Evolutionary conservation across 352 stramenopile genomes (phyloP), one percentile per base, ranked within the genome.

Genomic region (Phytophthora litchii): DNA sequence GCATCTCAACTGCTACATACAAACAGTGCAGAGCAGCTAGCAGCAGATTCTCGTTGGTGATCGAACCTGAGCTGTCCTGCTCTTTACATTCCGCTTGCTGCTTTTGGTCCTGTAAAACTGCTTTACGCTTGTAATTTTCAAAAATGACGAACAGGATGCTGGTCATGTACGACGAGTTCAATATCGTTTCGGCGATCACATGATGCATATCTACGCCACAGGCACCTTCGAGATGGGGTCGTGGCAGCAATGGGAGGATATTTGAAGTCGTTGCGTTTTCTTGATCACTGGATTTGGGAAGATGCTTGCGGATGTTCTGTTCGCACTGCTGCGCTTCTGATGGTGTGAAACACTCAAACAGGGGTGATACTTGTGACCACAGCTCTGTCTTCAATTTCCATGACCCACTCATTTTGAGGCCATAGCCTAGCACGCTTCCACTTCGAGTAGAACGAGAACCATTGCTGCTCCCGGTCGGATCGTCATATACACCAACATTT

Each of bases 311-410:
- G 6, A 89, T 60, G 38, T 94, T 92, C 49, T 92, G 82, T 34
- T 94, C 85, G 25, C 76, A 88, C 27, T 85, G 66, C 41, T 94
- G 82, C 2, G 79, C 65, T 45, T 94, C 85, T 0, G 79, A 84
- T 1, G 80, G 80, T 17, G 79, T 90, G 50, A 91, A 94, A 38
- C 74, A 86, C 59, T 94, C 85, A 54, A 91, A 94, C 9, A 85
- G 54, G 9, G 78, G 77, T 2, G 81, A 89, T 4, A 94, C 64
- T 23, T 67, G 62, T 4, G 49, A 47, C 85, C 85, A 94, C 1
- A 80, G 55, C 13, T 79, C 67, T 2, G 67, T 56, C 34, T 87
- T 80, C 12, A 94, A 52, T 37, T 76, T 78, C 78, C 82, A 94
- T 8, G 70, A 81, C 1, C 74, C 80, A 20, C 68, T 89, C 80